Base-by-base conservation (phyloP, 208 protist species). In the Herpetomonas muscarum region DNA sequence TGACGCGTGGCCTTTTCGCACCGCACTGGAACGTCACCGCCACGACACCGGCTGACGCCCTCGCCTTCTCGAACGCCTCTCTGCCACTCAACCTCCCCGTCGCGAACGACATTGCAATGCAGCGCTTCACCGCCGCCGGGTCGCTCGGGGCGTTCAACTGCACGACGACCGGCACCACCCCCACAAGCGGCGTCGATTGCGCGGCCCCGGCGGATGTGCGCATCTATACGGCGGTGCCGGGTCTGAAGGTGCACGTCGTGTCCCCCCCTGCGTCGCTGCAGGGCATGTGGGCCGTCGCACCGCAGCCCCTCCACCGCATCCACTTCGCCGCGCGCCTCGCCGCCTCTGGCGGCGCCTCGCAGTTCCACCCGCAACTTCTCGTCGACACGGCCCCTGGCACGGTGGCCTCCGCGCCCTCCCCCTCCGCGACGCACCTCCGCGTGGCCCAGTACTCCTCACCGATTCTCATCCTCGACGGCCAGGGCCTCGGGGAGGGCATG, bases 241-340 rank as follows among this genome's bases (percentile, higher is more conserved):
- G 64, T 22, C 58, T 89, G 42, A 74, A 74, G 58, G 81, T 75
- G 39, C 59, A 79, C 59, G 36, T 85, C 10, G 63, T 67, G 22
- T 59, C 69, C 21, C 66, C 74, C 0, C 63, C 64, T 3, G 71
- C 85, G 34, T 61, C 66, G 2, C 21, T 83, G 2, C 64, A 66
- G 15, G 81, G 81, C 2, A 73, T 89, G 76, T 89, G 81, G 81
- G 71, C 56, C 1, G 52, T 88, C 36, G 66, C 81, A 5, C 76
- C 81, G n/a, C 70, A 67, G 2, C 62, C 55, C 1, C 44, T 74
- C 26, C 12, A 30, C 7, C 58, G 47, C 30, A 37, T 31, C 9
- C 7, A 17, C 21, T 15, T 39, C 17, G 32, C 39, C 5, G 12
- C 24, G n/a, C 57, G 31, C 53, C 31, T 1, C 44, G 49, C 39